Evolutionary conservation across 2,329 filamentous ascomycete species (phyloP), one percentile per base, ranked within the genome.

Genomic region (Epicoccum nigrum): DNA sequence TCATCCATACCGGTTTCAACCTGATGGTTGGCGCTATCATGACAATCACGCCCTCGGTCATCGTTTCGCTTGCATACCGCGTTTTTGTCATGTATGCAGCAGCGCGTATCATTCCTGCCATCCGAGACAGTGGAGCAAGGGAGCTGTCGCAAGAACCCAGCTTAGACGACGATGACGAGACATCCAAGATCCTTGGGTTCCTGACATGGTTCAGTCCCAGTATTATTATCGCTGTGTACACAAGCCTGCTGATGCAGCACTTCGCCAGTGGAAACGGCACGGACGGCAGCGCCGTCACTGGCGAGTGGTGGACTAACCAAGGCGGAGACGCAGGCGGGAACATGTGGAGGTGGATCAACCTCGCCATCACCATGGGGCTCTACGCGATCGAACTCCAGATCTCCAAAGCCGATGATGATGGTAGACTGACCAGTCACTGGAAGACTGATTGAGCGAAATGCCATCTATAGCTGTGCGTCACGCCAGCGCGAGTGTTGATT

Each of bases 401-500:
- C 9, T 90, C 91, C 17, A 88, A 88, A 59, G 88, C 90, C 47
- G 90, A 95, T 66, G 83, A 90, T 40, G 90, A 96, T 64, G 81
- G 83, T 25, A 81, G 83, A 23, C 73, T 91, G 50, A 86, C 86
- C 3, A 85, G 84, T 31, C 93, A 97, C 73, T 97, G 93, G 92
- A 97, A 97, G 79, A 88, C 87, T 17, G 93, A 97, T 73, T 96
- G n/a, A n/a, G n/a, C n/a, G n/a, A n/a, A n/a, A n/a, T n/a, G n/a
- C n/a, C n/a, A n/a, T n/a, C n/a, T n/a, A n/a, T n/a, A n/a, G n/a
- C n/a, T n/a, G n/a, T n/a, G n/a, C n/a, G n/a, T n/a, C n/a, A n/a
- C n/a, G n/a, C n/a, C n/a, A n/a, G n/a, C n/a, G n/a, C n/a, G n/a
- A n/a, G n/a, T n/a, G n/a, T n/a, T n/a, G n/a, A n/a, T n/a, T n/a